Percentiles rank a stretch among this genome's conserved stretches.
These are phyloP conservation scores for Plasmodiophora brassicae DNA, from an alignment of 208 protist species.

Conservation along the genomic window DNA sequence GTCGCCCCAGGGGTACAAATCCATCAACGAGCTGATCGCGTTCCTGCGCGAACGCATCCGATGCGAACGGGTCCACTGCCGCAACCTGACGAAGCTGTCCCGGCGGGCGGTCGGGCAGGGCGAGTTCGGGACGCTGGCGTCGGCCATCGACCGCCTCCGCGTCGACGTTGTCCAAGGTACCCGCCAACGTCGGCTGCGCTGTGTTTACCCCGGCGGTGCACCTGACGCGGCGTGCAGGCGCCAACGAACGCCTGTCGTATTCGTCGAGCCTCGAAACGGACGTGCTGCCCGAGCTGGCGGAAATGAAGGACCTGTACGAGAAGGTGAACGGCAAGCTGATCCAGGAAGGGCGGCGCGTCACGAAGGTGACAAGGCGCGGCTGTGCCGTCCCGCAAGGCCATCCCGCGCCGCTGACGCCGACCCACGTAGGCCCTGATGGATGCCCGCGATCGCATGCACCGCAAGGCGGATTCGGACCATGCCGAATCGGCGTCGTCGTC, in stretches of 20 bases:
- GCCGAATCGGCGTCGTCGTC: no score
- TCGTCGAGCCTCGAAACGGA: not conserved
- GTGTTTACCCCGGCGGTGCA: not conserved
- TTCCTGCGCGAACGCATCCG: not conserved
- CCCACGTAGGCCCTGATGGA: not conserved
- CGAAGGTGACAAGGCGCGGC: not conserved
- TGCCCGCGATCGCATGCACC: not conserved
- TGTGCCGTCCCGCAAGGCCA: no score
- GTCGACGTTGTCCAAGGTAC: not conserved
- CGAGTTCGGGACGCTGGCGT: not conserved
- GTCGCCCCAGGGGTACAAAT: not conserved
- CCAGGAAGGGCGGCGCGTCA: not conserved
- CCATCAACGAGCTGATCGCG: not conserved
- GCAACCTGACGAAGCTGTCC: not conserved
- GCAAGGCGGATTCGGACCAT: not conserved
- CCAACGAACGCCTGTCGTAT: not conserved
- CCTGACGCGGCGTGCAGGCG: not conserved
- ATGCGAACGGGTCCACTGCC: not conserved
- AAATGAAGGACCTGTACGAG: conserved; percentile 22
- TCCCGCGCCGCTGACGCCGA: no score
- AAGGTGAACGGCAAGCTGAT: conserved; percentile 22
- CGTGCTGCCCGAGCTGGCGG: not conserved
- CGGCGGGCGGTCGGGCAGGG: not conserved
- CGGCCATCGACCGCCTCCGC: not conserved
- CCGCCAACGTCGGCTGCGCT: not conserved